phyloP scores from a whole-genome alignment of 2,329 filamentous ascomycete genomes.

The Phaeosphaeriaceae sp. region DNA sequence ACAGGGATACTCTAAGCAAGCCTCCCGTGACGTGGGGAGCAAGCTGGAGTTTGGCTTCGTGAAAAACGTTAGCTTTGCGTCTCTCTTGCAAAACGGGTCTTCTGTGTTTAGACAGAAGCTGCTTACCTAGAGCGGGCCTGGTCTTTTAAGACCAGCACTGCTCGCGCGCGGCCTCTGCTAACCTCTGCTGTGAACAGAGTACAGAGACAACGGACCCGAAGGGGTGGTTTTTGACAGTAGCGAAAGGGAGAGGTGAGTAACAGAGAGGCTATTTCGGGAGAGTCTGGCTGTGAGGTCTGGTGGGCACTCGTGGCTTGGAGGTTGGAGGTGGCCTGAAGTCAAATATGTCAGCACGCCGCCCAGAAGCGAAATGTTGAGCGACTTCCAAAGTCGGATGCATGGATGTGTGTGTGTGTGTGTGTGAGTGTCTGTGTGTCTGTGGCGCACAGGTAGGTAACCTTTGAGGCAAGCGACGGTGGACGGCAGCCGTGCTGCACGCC shows the following conservation, averaged over 20 bases:
- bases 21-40: too few relatives aligned
- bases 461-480: conserved; percentile 42
- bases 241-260: conserved; percentile 25
- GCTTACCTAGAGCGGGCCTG: conserved; percentile 33
- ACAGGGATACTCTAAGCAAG: conserved; percentile 41
- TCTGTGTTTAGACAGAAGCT: conserved; percentile 16
- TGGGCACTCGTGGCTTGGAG: conserved; percentile 37
- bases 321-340: conserved; percentile 23
- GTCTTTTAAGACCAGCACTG: conserved; percentile 19
- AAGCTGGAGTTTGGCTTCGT: conserved; percentile 36
- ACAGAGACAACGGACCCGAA: conserved; percentile 25
- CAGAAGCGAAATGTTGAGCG: conserved; percentile 31
- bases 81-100: conserved; percentile 14
- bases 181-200: conserved; percentile 22
- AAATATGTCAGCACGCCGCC: conserved; percentile 39
- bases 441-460: conserved; percentile 42
- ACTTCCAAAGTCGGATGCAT: conserved; percentile 41
- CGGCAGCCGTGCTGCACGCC: conserved; percentile 40
- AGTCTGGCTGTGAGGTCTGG: conserved; percentile 17
- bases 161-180: conserved; percentile 21
- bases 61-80: conserved; percentile 36
- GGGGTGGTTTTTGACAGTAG: conserved; percentile 26
- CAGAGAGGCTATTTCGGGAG: conserved; percentile 28
- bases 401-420: conserved; percentile 27
- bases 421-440: conserved; percentile 28